Percentiles rank a stretch among this genome's conserved stretches.
Conservation (phyloP, 2,329 filamentous ascomycete species). For the Gnomoniopsis smithogilvyi region DNA sequence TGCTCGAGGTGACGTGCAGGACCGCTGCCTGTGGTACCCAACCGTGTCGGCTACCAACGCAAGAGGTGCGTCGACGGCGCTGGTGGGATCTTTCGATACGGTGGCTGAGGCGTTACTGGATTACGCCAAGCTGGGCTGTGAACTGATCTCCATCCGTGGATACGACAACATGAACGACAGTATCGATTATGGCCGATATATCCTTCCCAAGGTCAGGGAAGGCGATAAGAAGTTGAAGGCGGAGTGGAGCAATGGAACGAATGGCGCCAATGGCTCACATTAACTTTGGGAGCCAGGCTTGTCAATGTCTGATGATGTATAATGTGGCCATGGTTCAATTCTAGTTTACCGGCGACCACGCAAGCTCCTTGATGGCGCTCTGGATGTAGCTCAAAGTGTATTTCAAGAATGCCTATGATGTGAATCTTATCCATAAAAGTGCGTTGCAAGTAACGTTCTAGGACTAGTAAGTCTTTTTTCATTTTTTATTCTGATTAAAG, state of each 20-base stretch:
- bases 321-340: not conserved
- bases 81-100: conserved; percentile 53
- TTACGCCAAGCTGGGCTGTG: conserved; percentile 53
- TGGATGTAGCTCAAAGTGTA: too few relatives aligned
- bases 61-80: conserved; percentile 54
- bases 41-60: conserved; percentile 60
- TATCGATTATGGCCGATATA: conserved; percentile 55
- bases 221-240: conserved; percentile 25
- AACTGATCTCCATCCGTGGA: conserved; percentile 57
- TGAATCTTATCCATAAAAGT: too few relatives aligned
- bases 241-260: not conserved
- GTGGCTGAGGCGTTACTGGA: conserved; percentile 52
- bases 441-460: too few relatives aligned
- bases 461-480: too few relatives aligned
- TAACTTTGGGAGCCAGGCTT: not conserved
- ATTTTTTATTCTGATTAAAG: too few relatives aligned
- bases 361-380: too few relatives aligned
- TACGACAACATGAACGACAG: conserved; percentile 61
- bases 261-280: not conserved
- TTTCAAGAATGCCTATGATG: too few relatives aligned
- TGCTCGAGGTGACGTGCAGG: conserved; percentile 52
- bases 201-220: conserved; percentile 47
- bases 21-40: conserved; percentile 61
- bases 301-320: not conserved
- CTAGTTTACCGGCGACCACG: not conserved